Conservation (phyloP, 352 stramenopile species). For the Phytophthora pisi region DNA sequence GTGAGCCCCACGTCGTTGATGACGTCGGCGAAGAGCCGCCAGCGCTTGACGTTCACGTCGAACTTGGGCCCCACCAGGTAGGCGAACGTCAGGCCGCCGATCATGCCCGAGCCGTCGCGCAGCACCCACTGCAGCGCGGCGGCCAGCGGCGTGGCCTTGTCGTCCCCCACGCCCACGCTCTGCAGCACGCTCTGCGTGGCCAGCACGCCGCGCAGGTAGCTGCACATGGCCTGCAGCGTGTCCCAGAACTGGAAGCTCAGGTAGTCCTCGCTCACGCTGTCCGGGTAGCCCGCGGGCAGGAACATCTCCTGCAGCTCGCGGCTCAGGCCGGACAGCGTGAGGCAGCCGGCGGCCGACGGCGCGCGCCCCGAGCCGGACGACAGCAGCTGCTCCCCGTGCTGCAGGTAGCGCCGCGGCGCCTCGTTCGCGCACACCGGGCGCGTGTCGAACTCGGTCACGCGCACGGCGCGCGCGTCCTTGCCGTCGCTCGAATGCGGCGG, state of each 20-base stretch:
- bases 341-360: slow-evolving; percentile 23
- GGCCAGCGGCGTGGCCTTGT: slow-evolving; percentile 71
- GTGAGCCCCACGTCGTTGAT: slow-evolving; percentile 96
- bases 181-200: slow-evolving; percentile 93
- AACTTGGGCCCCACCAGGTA: slow-evolving; percentile 91
- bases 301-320: slow-evolving; percentile 88
- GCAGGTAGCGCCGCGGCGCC: slow-evolving; percentile 52
- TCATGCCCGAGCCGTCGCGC: slow-evolving; percentile 79
- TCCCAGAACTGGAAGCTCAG: slow-evolving; percentile 96
- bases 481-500: slow-evolving; percentile 18
- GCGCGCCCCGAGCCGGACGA: slow-evolving; percentile 21
- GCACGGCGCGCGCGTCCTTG: slow-evolving; percentile 30
- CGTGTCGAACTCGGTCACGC: slow-evolving; percentile 64
- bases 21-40: slow-evolving; percentile 96
- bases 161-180: slow-evolving; percentile 93
- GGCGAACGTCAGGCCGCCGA: slow-evolving; percentile 94
- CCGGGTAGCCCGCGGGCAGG: slow-evolving; percentile 82
- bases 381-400: slow-evolving; percentile 42
- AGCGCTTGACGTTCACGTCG: slow-evolving; percentile 96
- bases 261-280: slow-evolving; percentile 91
- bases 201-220: slow-evolving; percentile 94
- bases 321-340: slow-evolving; percentile 41
- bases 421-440: slow-evolving; percentile 62
- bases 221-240: slow-evolving; percentile 94
- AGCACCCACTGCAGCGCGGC: slow-evolving; percentile 84